Conservation (phyloP, 306 rosid species). For the Pueraria montana region DNA sequence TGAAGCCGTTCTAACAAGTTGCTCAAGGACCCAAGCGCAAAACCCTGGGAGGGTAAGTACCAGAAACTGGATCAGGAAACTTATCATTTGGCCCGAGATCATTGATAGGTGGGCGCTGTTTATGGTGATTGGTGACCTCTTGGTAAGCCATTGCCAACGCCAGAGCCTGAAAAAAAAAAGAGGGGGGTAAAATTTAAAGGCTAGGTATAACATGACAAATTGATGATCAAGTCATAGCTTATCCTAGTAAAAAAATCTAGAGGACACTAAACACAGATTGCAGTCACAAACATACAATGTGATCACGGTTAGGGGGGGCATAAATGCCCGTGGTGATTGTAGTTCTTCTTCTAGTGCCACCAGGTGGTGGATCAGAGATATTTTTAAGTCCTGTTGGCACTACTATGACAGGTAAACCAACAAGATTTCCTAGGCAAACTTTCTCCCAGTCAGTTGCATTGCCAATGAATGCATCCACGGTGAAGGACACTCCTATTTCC, state of each 20-base stretch:
- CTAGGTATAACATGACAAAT: not conserved
- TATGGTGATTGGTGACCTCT: conserved; percentile 72
- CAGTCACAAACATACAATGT: conserved; percentile 54
- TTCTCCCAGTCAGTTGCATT: conserved; percentile 86
- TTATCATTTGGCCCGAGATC: conserved; percentile 68
- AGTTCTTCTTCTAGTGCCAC: conserved; percentile 55
- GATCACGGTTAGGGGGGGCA: conserved; percentile 69
- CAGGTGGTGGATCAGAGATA: conserved; percentile 59
- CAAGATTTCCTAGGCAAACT: conserved; percentile 83
- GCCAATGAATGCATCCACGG: conserved; percentile 76
- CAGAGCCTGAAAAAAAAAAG: conserved; percentile 53
- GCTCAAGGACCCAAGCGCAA: conserved; percentile 50
- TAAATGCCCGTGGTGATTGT: conserved; percentile 69
- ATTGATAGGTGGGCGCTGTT: conserved; percentile 67
- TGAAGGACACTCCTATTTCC: conserved; percentile 69
- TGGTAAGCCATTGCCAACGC: conserved; percentile 87
- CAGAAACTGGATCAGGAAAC: conserved; percentile 48
- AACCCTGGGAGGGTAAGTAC: conserved; percentile 46
- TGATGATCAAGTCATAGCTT: not conserved
- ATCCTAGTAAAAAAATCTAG: not conserved
- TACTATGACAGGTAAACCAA: conserved; percentile 73
- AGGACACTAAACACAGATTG: not conserved
- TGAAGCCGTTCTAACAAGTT: not conserved
- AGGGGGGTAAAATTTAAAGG: not conserved
- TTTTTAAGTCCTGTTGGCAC: conserved; percentile 70